Conservation (phyloP, 75 land plant genomes). For the Pinus taeda region DNA sequence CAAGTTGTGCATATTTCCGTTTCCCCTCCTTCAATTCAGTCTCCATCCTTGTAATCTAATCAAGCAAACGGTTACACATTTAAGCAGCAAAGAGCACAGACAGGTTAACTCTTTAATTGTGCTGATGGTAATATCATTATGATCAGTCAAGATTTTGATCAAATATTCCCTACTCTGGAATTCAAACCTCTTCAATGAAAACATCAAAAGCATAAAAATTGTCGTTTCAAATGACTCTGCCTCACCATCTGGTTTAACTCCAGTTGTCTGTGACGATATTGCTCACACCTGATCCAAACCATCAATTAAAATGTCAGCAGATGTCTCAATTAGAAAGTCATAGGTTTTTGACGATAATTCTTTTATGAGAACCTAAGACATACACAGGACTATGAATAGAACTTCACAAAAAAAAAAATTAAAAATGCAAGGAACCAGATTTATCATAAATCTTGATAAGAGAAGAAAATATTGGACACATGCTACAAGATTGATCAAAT, state of each 20-base stretch:
- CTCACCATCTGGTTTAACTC: conserved; percentile 4
- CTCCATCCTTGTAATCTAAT: conserved; percentile 4
- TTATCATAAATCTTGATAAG: neutral
- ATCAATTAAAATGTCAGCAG: neutral
- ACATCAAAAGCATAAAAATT: neutral
- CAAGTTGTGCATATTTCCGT: neutral
- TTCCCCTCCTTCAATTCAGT: neutral
- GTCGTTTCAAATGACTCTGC: neutral
- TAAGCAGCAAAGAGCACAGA: neutral
- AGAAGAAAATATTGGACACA: neutral
- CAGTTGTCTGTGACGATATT: neutral
- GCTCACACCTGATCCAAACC: neutral
- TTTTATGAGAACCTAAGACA: neutral
- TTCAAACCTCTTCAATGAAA: neutral
- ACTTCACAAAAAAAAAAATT: neutral
- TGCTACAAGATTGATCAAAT: neutral
- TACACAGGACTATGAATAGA: neutral
- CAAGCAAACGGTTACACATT: neutral
- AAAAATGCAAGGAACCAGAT: neutral
- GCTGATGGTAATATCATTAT: neutral
- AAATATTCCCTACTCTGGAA: neutral
- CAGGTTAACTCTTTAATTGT: neutral
- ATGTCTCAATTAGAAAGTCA: neutral
- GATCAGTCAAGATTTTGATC: neutral
- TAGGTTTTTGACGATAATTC: neutral